Base-by-base conservation (phyloP, 805 yeast species). In the Dipodascopsis uninucleata region DNA sequence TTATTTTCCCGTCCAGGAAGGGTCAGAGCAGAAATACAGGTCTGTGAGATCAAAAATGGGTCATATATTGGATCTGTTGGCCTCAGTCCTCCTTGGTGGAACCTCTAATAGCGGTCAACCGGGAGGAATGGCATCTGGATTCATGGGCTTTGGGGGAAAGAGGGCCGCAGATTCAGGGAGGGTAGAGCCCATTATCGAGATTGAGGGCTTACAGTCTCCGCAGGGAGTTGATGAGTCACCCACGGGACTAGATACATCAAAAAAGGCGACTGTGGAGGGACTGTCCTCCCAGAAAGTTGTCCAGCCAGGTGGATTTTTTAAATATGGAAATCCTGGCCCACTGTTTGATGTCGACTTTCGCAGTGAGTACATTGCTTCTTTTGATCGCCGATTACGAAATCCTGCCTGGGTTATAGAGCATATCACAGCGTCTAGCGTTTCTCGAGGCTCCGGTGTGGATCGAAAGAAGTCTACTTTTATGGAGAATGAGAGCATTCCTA, bases 281-380 rank as follows among this genome's bases (percentile, higher is more conserved):
- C 59, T 39, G 66, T 34, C 36, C 21, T 72, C 42, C 23, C 31
- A 40, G 12, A 41, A 32, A 25, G 16, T 23, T 43, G 77, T 86
- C 3, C 73, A 78, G 47, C 98, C 97, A 0, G 75, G 77, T 18
- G 95, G 71, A 5, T 88, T 84, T 67, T 89, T 88, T 71, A 80
- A 81, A 57, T 89, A 85, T 61, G 98, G 98, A 3, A 87, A 85
- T 59, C 98, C 97, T 0, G 96, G 96, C 1, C 97, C 97, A 0
- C 75, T 85, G 25, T 94, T 87, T 63, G 98, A 93, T 61, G 65
- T 90, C 47, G 78, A 78, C 45, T 76, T 71, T 8, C 73, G 86
- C 50, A 71, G 73, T 45, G 96, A 88, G 66, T 93, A 82, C 63
- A 76, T 90, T 16, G 78, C 93, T 43, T 85, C 93, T 56, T 93